phyloP scores from a whole-genome alignment of 768 basidiomycete genomes.

The Trametes sanguinea region DNA sequence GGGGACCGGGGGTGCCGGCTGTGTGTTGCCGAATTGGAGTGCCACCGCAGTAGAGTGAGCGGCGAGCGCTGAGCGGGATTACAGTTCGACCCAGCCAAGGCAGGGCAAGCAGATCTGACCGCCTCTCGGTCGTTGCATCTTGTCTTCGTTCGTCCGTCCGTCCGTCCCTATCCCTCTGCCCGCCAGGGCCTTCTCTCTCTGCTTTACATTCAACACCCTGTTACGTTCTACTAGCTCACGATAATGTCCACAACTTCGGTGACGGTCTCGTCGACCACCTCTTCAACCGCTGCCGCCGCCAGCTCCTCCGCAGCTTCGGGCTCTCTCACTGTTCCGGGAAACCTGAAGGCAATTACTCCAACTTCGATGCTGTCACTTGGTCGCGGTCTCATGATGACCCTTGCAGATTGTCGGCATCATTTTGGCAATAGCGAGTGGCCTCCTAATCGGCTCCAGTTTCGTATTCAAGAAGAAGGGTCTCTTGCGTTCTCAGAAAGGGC shows the following conservation, averaged over 20 bases:
- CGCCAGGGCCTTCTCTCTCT: slow-evolving; percentile 10
- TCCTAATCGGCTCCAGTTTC: slow-evolving; percentile 91
- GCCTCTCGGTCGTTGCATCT: not conserved
- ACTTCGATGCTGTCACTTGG: not conserved
- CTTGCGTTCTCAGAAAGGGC: slow-evolving; percentile 78
- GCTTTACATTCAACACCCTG: slow-evolving; percentile 4
- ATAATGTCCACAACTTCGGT: slow-evolving; percentile 17
- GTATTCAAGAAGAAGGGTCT: slow-evolving; percentile 99
- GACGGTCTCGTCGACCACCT: slow-evolving; percentile 15
- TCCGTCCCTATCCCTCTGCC: slow-evolving; percentile 4
- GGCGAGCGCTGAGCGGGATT: too few relatives aligned
- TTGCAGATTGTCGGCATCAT: slow-evolving; percentile 72
- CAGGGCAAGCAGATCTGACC: not conserved
- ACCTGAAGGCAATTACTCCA: slow-evolving; percentile 28
- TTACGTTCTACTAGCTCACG: slow-evolving; percentile 17
- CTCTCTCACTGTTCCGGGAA: slow-evolving; percentile 24
- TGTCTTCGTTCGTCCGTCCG: slow-evolving; percentile 5
- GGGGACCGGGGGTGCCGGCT: not conserved
- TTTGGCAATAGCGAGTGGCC: slow-evolving; percentile 73
- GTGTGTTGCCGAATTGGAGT: not conserved
- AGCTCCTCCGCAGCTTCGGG: slow-evolving; percentile 26
- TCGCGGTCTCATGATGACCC: not conserved
- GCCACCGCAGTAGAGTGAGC: not conserved
- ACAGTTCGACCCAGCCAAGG: not conserved
- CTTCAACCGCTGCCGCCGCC: slow-evolving; percentile 26